Conservation (phyloP, 176 grass and related monocot species). For the Elaeis guineensis region DNA sequence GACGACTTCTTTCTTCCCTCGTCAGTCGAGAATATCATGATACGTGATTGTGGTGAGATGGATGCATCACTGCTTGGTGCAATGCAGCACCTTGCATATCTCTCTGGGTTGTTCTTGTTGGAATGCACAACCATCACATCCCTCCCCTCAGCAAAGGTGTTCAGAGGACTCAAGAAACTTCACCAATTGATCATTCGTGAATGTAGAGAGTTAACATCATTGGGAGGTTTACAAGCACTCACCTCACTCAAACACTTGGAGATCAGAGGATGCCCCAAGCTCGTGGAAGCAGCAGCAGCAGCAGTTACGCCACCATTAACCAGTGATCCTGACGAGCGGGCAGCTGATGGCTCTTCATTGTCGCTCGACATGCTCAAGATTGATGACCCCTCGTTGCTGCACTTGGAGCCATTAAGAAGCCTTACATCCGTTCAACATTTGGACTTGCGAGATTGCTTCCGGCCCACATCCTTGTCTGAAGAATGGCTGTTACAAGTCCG, state of each 20-base stretch:
- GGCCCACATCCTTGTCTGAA: not conserved
- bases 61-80: no score
- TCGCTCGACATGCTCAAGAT: conserved; percentile 23
- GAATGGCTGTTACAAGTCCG: conserved; percentile 12
- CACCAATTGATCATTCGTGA: not conserved
- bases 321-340: no score
- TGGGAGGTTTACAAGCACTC: conserved; percentile 2
- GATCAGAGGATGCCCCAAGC: not conserved
- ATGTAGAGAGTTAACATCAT: not conserved
- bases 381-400: conserved; percentile 11
- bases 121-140: not conserved
- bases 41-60: no score
- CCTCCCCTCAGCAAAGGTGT: conserved; percentile 6
- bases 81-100: not conserved
- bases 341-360: not conserved
- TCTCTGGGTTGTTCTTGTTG: not conserved
- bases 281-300: not conserved
- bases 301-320: not conserved
- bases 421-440: not conserved
- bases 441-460: no score
- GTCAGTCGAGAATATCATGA: not conserved
- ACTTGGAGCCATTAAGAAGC: conserved; percentile 25
- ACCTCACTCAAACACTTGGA: not conserved
- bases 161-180: not conserved
- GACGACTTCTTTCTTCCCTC: conserved; percentile 7